Evolutionary conservation across 2,329 filamentous ascomycete species (phyloP).

Genomic region (Didymella arachidicola): DNA sequence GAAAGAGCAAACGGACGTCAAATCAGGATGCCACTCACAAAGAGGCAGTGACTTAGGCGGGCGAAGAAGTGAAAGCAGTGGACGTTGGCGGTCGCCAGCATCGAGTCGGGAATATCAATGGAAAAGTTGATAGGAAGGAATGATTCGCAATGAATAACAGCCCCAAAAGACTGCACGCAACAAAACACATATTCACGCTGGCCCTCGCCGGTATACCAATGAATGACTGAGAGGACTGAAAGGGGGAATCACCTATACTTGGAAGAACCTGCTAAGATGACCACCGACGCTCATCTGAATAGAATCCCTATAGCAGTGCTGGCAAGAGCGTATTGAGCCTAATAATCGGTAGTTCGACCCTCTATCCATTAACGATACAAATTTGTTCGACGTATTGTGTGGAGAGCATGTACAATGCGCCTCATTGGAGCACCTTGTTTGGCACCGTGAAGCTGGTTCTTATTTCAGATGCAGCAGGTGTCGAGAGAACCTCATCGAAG

Average conservation of each 20-base stretch:
- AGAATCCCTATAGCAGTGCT: not conserved
- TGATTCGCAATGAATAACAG: not conserved
- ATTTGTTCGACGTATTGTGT: not conserved
- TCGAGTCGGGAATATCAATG: not conserved
- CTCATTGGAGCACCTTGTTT: not conserved
- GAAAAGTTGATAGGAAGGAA: not conserved
- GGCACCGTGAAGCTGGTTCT: not conserved
- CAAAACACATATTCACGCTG: not conserved
- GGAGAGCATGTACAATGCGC: not conserved
- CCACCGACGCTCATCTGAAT: not conserved
- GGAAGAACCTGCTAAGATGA: not conserved
- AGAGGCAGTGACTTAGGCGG: not conserved
- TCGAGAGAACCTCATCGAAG: not conserved
- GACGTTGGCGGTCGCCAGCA: not conserved
- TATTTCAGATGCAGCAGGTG: not conserved
- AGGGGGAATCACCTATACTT: not conserved
- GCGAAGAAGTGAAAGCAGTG: not conserved
- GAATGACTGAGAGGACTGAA: not conserved
- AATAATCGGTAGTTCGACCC: not conserved
- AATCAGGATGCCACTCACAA: not conserved
- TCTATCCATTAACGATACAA: not conserved
- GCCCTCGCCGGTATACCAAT: too few relatives aligned
- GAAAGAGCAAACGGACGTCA: constrained; percentile 1
- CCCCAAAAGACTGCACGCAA: not conserved
- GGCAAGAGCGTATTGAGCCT: not conserved